Evolutionary conservation across 2,329 filamentous ascomycete species (phyloP), one percentile per base, ranked within the genome.

Genomic region (Fusarium tricinctum): DNA sequence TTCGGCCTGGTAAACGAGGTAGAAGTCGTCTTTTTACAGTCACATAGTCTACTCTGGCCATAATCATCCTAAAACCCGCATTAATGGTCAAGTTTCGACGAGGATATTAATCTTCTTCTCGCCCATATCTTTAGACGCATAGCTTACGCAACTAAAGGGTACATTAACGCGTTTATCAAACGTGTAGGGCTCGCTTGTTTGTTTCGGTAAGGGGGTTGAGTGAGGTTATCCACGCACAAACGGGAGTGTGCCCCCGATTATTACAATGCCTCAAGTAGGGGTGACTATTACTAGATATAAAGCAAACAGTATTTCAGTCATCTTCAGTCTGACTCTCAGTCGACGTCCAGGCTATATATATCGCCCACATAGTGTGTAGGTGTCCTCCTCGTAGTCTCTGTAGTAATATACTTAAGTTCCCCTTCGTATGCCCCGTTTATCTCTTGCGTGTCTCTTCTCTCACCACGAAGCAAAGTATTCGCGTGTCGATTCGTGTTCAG

Each of bases 61-160:
- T n/a, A 28, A 32, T 46, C 35, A 30, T 22, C 45, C 32, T 6
- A 8, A 13, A 40, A 17, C 66, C 57, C 52, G 58, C 46, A 68
- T 48, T 49, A 59, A 28, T 23, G 22, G 32, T 15, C 38, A 49
- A 46, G 58, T 52, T 55, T 30, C 42, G 20, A 38, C 39, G 30
- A 48, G 45, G 57, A 69, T 53, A 44, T 28, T 23, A 17, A n/a
- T 46, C 17, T 28, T 42, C 23, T 9, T 32, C 32, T 30, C 32
- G 23, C 22, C 56, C 28, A 62, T 26, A 15, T 45, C 40, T 40
- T 48, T 54, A 45, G 40, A 50, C 55, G 48, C 35, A 49, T 26
- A 56, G 12, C 12, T 45, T 14, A 20, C 48, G 22, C 26, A 58
- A 33, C 26, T 22, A 50, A 42, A 26, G 48, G 14, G 20, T 20